Evolutionary conservation across 1,284 basidiomycete genomes (phyloP).

Genomic region (Heterobasidion irregulare): DNA sequence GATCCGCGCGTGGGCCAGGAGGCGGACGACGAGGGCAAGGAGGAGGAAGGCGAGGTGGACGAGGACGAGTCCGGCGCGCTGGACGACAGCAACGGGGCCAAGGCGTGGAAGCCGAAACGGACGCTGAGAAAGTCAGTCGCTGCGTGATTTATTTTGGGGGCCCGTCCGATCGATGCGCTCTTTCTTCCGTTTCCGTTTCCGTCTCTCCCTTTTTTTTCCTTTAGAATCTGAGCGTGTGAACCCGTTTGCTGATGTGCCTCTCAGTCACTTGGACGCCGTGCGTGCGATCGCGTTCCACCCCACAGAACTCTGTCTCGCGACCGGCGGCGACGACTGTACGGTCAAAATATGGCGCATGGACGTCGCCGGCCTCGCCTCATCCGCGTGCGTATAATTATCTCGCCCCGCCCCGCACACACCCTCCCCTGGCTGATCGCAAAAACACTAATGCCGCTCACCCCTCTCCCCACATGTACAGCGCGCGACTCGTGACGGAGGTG

Average conservation of each 20-base stretch:
- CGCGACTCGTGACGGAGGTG: conserved; percentile 66
- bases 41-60: conserved; percentile 30
- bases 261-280: conserved; percentile 89
- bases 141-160: conserved; percentile 6
- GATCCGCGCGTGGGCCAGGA: conserved; percentile 29
- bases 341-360: conserved; percentile 95
- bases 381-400: conserved; percentile 42
- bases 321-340: conserved; percentile 91
- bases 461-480: conserved; percentile 26
- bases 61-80: conserved; percentile 53
- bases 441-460: neutral
- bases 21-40: conserved; percentile 50
- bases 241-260: conserved; percentile 15
- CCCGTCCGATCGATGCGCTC: neutral
- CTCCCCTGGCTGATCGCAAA: neutral
- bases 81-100: conserved; percentile 58
- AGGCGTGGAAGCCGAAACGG: conserved; percentile 78
- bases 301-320: conserved; percentile 75
- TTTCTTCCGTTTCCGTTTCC: conserved; percentile 1
- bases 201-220: neutral
- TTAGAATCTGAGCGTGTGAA: neutral
- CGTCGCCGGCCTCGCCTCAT: conserved; percentile 59
- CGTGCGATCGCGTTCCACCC: conserved; percentile 86
- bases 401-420: no score
- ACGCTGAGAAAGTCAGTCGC: conserved; percentile 79